A percentile compares a stretch with the other conserved stretches of the same genome.
Evolutionary conservation across 371 early-diverging fungal genomes (phyloP).

Genomic region (Phascolomyces articulosus): DNA sequence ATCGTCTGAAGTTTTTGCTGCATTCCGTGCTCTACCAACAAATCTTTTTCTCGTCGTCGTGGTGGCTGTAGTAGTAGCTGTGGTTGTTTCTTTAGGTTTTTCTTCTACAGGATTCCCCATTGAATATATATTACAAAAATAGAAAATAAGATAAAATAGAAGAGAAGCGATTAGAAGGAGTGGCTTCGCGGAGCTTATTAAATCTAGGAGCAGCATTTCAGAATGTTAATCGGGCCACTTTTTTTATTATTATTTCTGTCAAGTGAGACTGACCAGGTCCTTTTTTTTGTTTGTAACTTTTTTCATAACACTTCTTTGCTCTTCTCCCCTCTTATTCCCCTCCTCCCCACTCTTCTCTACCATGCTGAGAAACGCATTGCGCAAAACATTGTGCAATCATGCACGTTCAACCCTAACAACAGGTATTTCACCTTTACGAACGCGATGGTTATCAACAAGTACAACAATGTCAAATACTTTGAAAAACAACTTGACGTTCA

Average conservation of each 20-base stretch:
- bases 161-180: no score
- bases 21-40: constrained; percentile 60
- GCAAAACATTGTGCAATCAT: background rate
- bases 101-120: background rate
- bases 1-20: constrained; percentile 18
- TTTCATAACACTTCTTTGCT: background rate
- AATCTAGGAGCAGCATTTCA: no score
- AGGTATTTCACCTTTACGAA: background rate
- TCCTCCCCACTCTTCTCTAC: background rate
- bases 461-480: background rate
- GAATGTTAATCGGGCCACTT: background rate
- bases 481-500: no score
- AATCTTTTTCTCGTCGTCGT: constrained; percentile 60
- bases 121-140: background rate
- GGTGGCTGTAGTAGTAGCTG: constrained; percentile 27
- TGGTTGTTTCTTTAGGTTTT: constrained; percentile 31
- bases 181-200: constrained; percentile 5
- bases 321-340: background rate
- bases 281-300: background rate
- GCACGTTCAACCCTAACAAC: background rate
- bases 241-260: background rate
- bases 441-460: background rate
- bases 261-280: background rate
- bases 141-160: background rate
- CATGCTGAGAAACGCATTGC: background rate